A percentile compares a stretch with the other conserved stretches of the same genome.
These are phyloP conservation scores for Thelonectria rubi DNA, from an alignment of 2,329 filamentous ascomycete genomes.

Conservation along the genomic window DNA sequence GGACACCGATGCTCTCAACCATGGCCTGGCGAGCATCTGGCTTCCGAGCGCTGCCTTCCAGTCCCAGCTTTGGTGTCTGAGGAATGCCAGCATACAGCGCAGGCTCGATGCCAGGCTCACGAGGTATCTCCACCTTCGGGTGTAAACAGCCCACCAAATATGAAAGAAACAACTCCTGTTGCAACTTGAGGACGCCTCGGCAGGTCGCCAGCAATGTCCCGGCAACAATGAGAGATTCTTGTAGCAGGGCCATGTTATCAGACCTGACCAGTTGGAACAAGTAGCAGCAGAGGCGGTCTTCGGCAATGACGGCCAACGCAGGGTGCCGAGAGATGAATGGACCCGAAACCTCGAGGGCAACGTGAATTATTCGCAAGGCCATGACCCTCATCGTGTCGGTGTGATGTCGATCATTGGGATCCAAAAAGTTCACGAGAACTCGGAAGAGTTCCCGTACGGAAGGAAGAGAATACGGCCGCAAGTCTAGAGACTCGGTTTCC, in stretches of 20 bases:
- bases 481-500: conserved; percentile 61
- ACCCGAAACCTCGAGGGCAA: conserved; percentile 93
- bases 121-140: conserved; percentile 91
- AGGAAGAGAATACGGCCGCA: conserved; percentile 90
- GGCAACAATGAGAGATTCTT: conserved; percentile 90
- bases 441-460: conserved; percentile 95
- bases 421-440: conserved; percentile 90
- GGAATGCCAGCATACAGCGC: conserved; percentile 93
- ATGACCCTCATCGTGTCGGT: conserved; percentile 97
- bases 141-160: conserved; percentile 95
- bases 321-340: conserved; percentile 95
- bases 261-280: conserved; percentile 96
- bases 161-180: conserved; percentile 94
- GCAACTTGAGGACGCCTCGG: conserved; percentile 87
- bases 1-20: conserved; percentile 93
- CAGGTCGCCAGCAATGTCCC: conserved; percentile 92
- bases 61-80: conserved; percentile 86
- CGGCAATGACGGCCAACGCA: conserved; percentile 84
- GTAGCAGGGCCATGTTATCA: conserved; percentile 94
- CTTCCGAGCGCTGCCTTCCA: conserved; percentile 91
- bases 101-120: conserved; percentile 89
- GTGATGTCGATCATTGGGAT: conserved; percentile 91
- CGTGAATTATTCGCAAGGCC: conserved; percentile 96
- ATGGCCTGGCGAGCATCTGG: conserved; percentile 97
- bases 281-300: conserved; percentile 92